A percentile compares a stretch with the other conserved stretches of the same genome.
These are phyloP conservation scores for Coriaria nepalensis DNA, from an alignment of 306 rosid genomes.

Conservation along the genomic window DNA sequence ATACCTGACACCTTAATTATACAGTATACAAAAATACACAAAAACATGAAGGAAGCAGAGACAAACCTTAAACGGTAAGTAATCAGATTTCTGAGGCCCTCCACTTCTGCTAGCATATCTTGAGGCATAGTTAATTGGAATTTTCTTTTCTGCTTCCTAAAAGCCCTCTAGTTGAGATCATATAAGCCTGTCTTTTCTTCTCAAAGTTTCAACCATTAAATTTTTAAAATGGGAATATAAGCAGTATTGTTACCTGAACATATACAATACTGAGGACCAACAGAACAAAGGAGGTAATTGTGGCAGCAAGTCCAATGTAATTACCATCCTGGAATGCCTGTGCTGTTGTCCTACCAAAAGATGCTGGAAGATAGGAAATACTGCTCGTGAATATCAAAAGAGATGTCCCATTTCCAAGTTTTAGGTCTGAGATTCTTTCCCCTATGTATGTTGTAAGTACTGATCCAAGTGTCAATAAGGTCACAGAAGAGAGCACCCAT, in stretches of 20 bases:
- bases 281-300: conserved; percentile 49
- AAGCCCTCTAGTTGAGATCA: conserved; percentile 31
- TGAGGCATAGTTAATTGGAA: conserved; percentile 90
- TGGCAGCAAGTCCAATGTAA: conserved; percentile 65
- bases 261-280: conserved; percentile 92
- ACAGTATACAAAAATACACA: conserved; percentile 1
- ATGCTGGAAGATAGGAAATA: conserved; percentile 93
- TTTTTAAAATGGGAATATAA: conserved; percentile 7
- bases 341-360: conserved; percentile 72
- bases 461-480: conserved; percentile 76
- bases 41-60: conserved; percentile 13
- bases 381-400: conserved; percentile 93
- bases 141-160: conserved; percentile 98
- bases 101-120: conserved; percentile 62
- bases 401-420: conserved; percentile 95
- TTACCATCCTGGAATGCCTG: conserved; percentile 80
- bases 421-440: conserved; percentile 73
- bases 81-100: conserved; percentile 82
- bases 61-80: conserved; percentile 82
- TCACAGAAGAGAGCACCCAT: conserved; percentile 75
- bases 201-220: conserved; percentile 6
- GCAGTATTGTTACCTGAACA: conserved; percentile 61
- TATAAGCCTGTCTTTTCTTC: conserved; percentile 8
- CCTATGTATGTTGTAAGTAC: conserved; percentile 79
- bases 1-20: neutral